A percentile compares a stretch with the other conserved stretches of the same genome.
phyloP scores from a whole-genome alignment of 805 yeast genomes.

The Grigorovia humatica region DNA sequence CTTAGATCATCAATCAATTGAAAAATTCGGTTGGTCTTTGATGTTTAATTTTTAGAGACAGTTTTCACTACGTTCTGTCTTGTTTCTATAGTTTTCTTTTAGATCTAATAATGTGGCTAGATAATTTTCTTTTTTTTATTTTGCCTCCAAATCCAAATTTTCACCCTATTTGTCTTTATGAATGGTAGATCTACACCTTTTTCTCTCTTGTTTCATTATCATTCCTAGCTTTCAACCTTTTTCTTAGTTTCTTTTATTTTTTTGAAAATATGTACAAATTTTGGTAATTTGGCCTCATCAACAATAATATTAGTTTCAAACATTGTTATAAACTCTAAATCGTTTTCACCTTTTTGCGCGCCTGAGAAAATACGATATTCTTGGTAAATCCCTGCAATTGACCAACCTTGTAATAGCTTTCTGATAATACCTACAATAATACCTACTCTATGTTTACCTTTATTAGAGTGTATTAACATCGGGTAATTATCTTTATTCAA shows the following conservation, averaged over 20 bases:
- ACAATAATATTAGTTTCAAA: conserved; percentile 55
- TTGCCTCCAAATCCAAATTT: no score
- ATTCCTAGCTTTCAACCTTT: background rate
- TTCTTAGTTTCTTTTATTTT: background rate
- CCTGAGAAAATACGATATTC: conserved; percentile 89
- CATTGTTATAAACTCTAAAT: conserved; percentile 78
- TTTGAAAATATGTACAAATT: conserved; percentile 38
- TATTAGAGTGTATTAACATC: conserved; percentile 80
- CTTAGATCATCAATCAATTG: conserved; percentile 82
- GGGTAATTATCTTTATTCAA: conserved; percentile 69
- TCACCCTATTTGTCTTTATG: no score
- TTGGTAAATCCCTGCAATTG: conserved; percentile 83
- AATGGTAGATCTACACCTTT: no score
- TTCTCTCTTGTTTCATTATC: no score
- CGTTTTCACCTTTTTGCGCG: conserved; percentile 80
- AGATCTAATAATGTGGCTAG: background rate
- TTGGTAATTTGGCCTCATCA: conserved; percentile 44
- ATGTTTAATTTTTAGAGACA: conserved; percentile 73
- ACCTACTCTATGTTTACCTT: conserved; percentile 96
- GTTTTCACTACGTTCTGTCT: background rate
- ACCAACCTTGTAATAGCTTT: conserved; percentile 84
- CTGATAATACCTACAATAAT: conserved; percentile 87
- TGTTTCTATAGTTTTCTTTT: background rate
- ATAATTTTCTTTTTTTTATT: no score
- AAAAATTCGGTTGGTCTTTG: conserved; percentile 92